Evolutionary conservation across 345 rosid species (phyloP), one percentile per base, ranked within the genome.

Genomic region (Eucalyptus urophylla): DNA sequence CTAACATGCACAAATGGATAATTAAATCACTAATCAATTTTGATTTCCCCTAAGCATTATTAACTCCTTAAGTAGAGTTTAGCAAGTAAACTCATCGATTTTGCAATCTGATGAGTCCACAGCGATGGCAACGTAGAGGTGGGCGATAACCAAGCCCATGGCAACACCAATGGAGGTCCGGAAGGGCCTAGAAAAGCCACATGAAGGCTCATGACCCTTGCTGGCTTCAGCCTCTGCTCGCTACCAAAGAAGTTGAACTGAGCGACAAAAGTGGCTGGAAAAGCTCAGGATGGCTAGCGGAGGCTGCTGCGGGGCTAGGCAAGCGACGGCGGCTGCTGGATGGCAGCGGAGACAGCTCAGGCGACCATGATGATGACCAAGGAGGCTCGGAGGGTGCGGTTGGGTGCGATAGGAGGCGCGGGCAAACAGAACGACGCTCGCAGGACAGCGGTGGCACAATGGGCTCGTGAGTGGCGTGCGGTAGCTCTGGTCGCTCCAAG

Each of bases 291-390:
- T 49, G 51, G 17, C 7, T 49, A 3, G 51, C 1, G 51, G 3
- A 14, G 51, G 7, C 3, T 49, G 0, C 3, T 49, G 2, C 0
- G 3, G 7, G 51, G 51, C 17, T 49, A 49, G 17, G 51, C 3
- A 1, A 3, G 51, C 1, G 3, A 14, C 3, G 7, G 0, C 0
- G 17, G 0, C 3, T 14, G 0, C 3, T 49, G 0, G 7, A 49
- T 5, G 17, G 17, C 0, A 17, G 51, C 6, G 0, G 1, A 49
- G 51, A 49, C 1, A 1, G 0, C 51, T 14, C 0, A 2, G 0
- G 51, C 0, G 17, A 49, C 7, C 3, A 49, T 0, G 17, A 49
- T 0, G 1, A 0, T 0, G 1, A 49, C 51, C 2, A 49, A 3
- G 51, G 51, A 49, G 51, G 7, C 51, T 49, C 1, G 0, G 0